phyloP scores from a whole-genome alignment of 2,329 filamentous ascomycete genomes.

The Cladosporium colombiae region DNA sequence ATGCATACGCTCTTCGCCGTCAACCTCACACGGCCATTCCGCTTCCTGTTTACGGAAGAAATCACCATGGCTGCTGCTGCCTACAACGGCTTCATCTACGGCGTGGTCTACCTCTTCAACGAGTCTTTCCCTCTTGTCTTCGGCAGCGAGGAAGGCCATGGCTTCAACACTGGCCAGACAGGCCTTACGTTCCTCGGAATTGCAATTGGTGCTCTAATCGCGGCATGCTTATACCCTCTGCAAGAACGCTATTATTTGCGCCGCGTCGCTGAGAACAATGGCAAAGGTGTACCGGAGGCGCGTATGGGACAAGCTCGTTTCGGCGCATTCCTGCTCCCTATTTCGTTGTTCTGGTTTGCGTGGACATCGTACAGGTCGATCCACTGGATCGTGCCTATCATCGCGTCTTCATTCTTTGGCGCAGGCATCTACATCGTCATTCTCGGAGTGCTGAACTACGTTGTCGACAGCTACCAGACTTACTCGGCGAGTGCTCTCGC shows the following conservation, averaged over 20 bases:
- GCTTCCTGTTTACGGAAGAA: slow-evolving; percentile 49
- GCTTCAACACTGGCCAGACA: slow-evolving; percentile 43
- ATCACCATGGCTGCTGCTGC: slow-evolving; percentile 50
- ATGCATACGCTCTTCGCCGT: slow-evolving; percentile 45
- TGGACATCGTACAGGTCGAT: slow-evolving; percentile 41
- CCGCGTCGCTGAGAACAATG: slow-evolving; percentile 26
- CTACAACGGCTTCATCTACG: slow-evolving; percentile 54
- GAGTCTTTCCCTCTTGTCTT: slow-evolving; percentile 51
- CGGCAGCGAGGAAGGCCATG: slow-evolving; percentile 42
- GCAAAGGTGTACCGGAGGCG: slow-evolving; percentile 35
- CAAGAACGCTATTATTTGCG: slow-evolving; percentile 46
- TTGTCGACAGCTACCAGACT: slow-evolving; percentile 51
- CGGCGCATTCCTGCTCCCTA: slow-evolving; percentile 28
- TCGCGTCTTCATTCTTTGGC: slow-evolving; percentile 34
- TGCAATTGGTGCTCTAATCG: slow-evolving; percentile 42
- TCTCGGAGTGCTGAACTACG: slow-evolving; percentile 52
- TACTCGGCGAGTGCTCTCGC: slow-evolving; percentile 46
- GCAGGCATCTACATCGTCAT: slow-evolving; percentile 48
- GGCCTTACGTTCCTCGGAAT: slow-evolving; percentile 35
- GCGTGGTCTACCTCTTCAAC: slow-evolving; percentile 53
- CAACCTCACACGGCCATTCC: slow-evolving; percentile 50
- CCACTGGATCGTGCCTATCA: slow-evolving; percentile 41
- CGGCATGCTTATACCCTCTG: slow-evolving; percentile 43
- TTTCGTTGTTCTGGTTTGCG: slow-evolving; percentile 35
- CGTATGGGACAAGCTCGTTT: slow-evolving; percentile 30